Base-by-base conservation (phyloP, 768 basidiomycete species). In the Boletus speciosus region DNA sequence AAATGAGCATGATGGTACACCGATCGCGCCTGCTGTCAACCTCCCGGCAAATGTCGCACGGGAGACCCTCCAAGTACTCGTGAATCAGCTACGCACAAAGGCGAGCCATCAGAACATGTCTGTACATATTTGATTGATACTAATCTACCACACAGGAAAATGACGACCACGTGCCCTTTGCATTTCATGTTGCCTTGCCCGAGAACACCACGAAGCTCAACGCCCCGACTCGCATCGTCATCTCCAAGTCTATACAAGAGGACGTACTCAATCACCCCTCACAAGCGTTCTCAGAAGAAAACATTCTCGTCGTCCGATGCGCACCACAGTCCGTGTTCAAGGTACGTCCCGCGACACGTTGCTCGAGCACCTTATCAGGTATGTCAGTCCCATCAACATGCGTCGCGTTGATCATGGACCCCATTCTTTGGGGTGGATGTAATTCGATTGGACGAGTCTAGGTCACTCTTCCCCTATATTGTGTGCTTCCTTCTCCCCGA, bases 251-350 rank as follows among this genome's bases (percentile, higher is more conserved):
- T 3, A 85, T 97, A 29, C 82, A 91, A 61, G 74, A 79, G 3
- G 93, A 98, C 64, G 80, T 97, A 9, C 76, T 98, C 9, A 73
- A 77, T 7, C 88, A 87, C 64, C 78, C 86, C 0, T 86, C 88
- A 2, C 77, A 82, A 25, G 76, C 81, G 0, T 90, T 92, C 60
- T 86, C 90, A 0, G 78, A 83, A 9, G 96, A 99, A 79, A 93
- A 92, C 65, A 80, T 94, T 10, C 84, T 98, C 52, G 78, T 90
- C 47, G 80, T 98, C 25, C 83, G 87, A 61, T 98, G 96, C 70
- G 86, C 95, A 27, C 96, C 96, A 9, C 95, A 99, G 70, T 92
- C 94, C 42, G 89, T 98, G 5, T 99, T 97, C 73, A 84, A 86
- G 54, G 95, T 99, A 27, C 79, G 95, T 60, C 92, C 93, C 23